Evolutionary conservation across 805 yeast species (phyloP).

Genomic region (Yamadazyma sp.): DNA sequence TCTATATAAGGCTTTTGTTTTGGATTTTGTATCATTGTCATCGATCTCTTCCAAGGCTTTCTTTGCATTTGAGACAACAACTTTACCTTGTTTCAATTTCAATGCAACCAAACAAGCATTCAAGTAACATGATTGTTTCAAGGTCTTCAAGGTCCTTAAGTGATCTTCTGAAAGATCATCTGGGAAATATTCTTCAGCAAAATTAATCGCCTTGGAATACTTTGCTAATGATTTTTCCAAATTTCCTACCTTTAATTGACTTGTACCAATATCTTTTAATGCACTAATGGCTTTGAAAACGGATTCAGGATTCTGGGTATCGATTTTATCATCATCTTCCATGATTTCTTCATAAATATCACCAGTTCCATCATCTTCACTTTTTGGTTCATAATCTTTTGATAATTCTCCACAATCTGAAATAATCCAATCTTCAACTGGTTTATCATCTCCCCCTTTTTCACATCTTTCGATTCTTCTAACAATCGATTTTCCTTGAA

Average conservation of each 20-base stretch:
- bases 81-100: slow-evolving; percentile 55
- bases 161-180: slow-evolving; percentile 60
- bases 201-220: slow-evolving; percentile 69
- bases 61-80: slow-evolving; percentile 56
- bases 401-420: slow-evolving; percentile 77
- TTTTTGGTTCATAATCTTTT: slow-evolving; percentile 51
- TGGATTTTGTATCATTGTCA: slow-evolving; percentile 58
- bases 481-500: slow-evolving; percentile 75
- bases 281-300: slow-evolving; percentile 63
- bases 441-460: slow-evolving; percentile 68
- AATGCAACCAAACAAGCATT: slow-evolving; percentile 75
- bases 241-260: slow-evolving; percentile 64
- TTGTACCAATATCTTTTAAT: slow-evolving; percentile 78
- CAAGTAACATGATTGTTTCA: slow-evolving; percentile 63
- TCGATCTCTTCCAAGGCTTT: slow-evolving; percentile 66
- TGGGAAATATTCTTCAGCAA: slow-evolving; percentile 71
- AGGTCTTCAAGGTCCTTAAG: slow-evolving; percentile 43
- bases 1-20: slow-evolving; percentile 84
- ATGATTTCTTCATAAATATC: slow-evolving; percentile 75
- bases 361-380: slow-evolving; percentile 75
- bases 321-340: slow-evolving; percentile 69
- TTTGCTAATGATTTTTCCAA: slow-evolving; percentile 56
- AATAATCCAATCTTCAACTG: slow-evolving; percentile 66
- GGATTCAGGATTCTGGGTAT: slow-evolving; percentile 54
- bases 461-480: slow-evolving; percentile 71